These are phyloP conservation scores for Neurospora sp. DNA, from an alignment of 495 filamentous ascomycete species.

Conservation along the genomic window DNA sequence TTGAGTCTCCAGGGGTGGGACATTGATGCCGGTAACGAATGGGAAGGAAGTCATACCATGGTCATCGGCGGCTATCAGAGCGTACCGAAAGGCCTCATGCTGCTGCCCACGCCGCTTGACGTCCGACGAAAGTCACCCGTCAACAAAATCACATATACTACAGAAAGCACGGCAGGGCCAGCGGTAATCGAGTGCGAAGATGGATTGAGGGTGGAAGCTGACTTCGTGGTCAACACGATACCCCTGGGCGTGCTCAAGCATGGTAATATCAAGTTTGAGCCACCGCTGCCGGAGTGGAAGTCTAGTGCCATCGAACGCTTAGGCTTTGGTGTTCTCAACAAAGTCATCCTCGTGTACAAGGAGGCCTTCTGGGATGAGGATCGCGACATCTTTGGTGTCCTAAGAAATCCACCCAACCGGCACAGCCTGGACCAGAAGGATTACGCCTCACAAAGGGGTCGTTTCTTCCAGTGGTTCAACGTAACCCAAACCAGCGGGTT, in stretches of 20 bases:
- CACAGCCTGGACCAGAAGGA: constrained; percentile 44
- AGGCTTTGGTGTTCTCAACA: constrained; percentile 92
- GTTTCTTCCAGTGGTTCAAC: constrained; percentile 98
- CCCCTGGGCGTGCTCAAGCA: constrained; percentile 86
- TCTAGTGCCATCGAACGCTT: constrained; percentile 69
- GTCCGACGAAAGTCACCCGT: constrained; percentile 63
- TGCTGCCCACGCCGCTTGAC: constrained; percentile 67
- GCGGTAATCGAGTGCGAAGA: constrained; percentile 67
- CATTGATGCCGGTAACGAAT: constrained; percentile 94
- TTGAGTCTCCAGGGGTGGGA: constrained; percentile 92
- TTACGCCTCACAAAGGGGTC: constrained; percentile 51
- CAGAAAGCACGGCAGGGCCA: constrained; percentile 23
- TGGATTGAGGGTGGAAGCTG: constrained; percentile 66
- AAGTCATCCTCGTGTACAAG: constrained; percentile 85
- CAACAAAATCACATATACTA: constrained; percentile 55
- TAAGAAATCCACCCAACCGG: constrained; percentile 54
- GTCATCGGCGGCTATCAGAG: constrained; percentile 89
- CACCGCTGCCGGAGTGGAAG: constrained; percentile 81
- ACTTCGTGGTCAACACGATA: constrained; percentile 78
- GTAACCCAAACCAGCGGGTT: constrained; percentile 78
- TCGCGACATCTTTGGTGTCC: constrained; percentile 86
- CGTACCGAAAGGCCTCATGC: constrained; percentile 71
- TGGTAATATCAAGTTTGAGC: constrained; percentile 62
- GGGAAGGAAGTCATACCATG: constrained; percentile 87
- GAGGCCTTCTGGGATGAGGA: constrained; percentile 87